Conservation (phyloP, 768 basidiomycete genomes). For the Kockovaella imperatae region DNA sequence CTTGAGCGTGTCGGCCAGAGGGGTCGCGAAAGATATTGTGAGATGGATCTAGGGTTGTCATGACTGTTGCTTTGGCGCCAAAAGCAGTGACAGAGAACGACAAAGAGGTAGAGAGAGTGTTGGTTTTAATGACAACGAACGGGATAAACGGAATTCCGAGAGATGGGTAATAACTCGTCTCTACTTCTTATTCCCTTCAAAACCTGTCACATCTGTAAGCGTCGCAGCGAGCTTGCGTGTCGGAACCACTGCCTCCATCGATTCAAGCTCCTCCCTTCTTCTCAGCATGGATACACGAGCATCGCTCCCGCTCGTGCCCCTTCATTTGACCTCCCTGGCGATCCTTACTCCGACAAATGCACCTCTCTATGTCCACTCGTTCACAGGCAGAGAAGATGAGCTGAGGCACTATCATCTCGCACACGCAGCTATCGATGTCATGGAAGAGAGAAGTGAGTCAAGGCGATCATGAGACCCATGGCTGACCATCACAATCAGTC, state of each 20-base stretch:
- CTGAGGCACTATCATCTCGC: constrained; percentile 41
- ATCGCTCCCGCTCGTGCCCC: constrained; percentile 22
- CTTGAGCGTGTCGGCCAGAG: constrained; percentile 28
- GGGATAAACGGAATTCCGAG: too few species aligned
- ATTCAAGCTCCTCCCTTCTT: not conserved
- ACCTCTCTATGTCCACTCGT: constrained; percentile 40
- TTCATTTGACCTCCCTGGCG: constrained; percentile 38
- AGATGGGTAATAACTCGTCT: too few species aligned
- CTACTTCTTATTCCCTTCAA: too few species aligned
- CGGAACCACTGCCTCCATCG: not conserved
- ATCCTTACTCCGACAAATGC: constrained; percentile 37
- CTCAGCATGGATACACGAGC: constrained; percentile 13
- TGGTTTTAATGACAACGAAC: too few species aligned
- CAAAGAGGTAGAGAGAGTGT: too few species aligned
- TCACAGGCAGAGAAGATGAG: constrained; percentile 36
- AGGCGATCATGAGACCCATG: not conserved
- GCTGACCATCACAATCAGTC: constrained; percentile 11
- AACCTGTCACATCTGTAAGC: too few species aligned
- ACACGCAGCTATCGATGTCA: constrained; percentile 42
- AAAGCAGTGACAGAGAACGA: too few species aligned
- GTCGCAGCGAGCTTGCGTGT: too few species aligned
- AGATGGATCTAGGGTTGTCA: constrained; percentile 41
- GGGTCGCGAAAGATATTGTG: constrained; percentile 29
- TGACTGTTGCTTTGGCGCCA: too few species aligned
- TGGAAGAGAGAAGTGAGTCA: constrained; percentile 43